phyloP scores from a whole-genome alignment of 805 yeast genomes.

The Sungouiella blattae region DNA sequence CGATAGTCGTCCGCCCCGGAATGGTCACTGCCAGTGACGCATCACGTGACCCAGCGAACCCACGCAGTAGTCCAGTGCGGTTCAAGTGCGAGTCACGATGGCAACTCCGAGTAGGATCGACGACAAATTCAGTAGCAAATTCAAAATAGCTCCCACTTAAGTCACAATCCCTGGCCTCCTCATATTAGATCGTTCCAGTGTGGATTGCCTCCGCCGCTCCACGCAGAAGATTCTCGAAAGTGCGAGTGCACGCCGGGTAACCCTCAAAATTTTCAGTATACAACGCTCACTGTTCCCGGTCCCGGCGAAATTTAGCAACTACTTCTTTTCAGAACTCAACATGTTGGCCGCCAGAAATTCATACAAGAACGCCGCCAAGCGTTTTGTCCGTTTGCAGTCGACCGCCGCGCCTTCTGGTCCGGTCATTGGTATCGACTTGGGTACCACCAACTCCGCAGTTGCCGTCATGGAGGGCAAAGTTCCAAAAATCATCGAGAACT shows the following conservation, averaged over 20 bases:
- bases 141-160: too few species aligned
- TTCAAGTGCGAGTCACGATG: too few species aligned
- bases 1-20: not conserved
- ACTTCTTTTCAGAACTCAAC: not conserved
- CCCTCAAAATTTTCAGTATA: slow-evolving; percentile 18
- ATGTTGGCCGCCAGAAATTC: slow-evolving; percentile 45
- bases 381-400: slow-evolving; percentile 22
- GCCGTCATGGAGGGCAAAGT: slow-evolving; percentile 77
- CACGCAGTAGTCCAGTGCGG: too few species aligned
- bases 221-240: slow-evolving; percentile 15
- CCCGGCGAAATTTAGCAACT: slow-evolving; percentile 13
- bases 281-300: not conserved
- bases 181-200: too few species aligned
- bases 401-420: slow-evolving; percentile 35
- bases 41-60: not conserved
- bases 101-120: too few species aligned
- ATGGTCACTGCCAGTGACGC: not conserved
- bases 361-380: slow-evolving; percentile 35
- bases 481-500: slow-evolving; percentile 76
- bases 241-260: slow-evolving; percentile 19
- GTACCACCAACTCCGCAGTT: slow-evolving; percentile 88
- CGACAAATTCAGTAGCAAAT: too few species aligned
- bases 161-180: too few species aligned
- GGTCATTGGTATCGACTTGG: slow-evolving; percentile 83
- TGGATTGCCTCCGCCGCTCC: not conserved